Evolutionary conservation across 306 rosid species (phyloP).

Genomic region (Rubus parviflorus): DNA sequence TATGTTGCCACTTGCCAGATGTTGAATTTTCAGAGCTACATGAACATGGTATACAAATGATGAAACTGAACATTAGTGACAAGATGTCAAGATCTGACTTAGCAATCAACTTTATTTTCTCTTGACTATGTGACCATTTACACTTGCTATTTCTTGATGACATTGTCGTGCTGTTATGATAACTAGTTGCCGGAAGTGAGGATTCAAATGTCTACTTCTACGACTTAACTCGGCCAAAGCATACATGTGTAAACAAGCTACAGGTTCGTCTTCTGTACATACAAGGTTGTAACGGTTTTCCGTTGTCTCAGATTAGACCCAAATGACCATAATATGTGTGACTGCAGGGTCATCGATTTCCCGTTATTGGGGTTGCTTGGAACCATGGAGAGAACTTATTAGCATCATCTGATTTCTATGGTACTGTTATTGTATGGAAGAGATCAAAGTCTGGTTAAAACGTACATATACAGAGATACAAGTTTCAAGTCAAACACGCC

Average conservation of each 20-base stretch:
- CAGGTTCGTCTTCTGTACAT: slow-evolving; percentile 56
- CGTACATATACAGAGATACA: slow-evolving; percentile 12
- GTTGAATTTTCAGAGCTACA: neutral
- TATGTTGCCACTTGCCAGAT: neutral
- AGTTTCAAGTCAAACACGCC: neutral
- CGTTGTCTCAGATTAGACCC: neutral
- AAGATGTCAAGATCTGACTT: neutral
- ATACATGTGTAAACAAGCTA: slow-evolving; percentile 95
- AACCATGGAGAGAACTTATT: slow-evolving; percentile 88
- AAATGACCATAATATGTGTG: slow-evolving; percentile 27
- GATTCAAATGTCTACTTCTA: slow-evolving; percentile 98
- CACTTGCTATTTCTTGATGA: slow-evolving; percentile 22
- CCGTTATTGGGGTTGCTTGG: slow-evolving; percentile 89
- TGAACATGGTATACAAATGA: neutral
- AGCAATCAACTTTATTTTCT: neutral
- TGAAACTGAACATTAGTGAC: neutral
- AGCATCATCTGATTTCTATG: slow-evolving; percentile 92
- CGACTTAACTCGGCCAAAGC: slow-evolving; percentile 84
- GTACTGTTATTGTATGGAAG: slow-evolving; percentile 94
- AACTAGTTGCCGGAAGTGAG: slow-evolving; percentile 91
- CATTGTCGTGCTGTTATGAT: slow-evolving; percentile 28
- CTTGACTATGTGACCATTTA: neutral
- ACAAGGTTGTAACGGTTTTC: slow-evolving; percentile 3
- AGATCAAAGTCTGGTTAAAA: slow-evolving; percentile 67
- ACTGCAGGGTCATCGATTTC: slow-evolving; percentile 93